A percentile compares a stretch with the other conserved stretches of the same genome.
Evolutionary conservation across 1,284 basidiomycete genomes (phyloP).

Genomic region (Trametes hirsuta): DNA sequence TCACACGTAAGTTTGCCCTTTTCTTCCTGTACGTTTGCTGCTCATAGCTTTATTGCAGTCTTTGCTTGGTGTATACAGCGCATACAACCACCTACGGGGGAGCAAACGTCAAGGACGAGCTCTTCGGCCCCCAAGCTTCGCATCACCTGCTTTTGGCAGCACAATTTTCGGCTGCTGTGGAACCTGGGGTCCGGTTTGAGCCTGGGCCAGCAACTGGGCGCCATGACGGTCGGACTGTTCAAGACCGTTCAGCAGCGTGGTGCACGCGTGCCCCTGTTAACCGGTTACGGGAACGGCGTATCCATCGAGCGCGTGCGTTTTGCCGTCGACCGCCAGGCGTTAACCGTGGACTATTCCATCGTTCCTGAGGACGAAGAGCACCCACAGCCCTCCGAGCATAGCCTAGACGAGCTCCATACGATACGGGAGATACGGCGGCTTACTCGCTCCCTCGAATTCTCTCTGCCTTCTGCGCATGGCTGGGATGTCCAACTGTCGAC

Average conservation of each 20-base stretch:
- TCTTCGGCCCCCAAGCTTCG: slow-evolving; percentile 48
- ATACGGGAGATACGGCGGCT: slow-evolving; percentile 68
- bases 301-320: slow-evolving; percentile 79
- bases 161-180: slow-evolving; percentile 92
- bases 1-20: slow-evolving; percentile 61
- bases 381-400: slow-evolving; percentile 41
- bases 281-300: slow-evolving; percentile 83
- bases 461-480: slow-evolving; percentile 77
- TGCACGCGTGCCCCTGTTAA: slow-evolving; percentile 73
- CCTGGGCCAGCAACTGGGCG: slow-evolving; percentile 74
- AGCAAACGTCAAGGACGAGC: slow-evolving; percentile 39
- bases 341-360: slow-evolving; percentile 87
- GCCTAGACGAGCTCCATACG: slow-evolving; percentile 61
- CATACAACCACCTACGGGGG: slow-evolving; percentile 47
- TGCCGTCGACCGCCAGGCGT: slow-evolving; percentile 80
- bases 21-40: too few species aligned
- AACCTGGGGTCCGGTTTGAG: slow-evolving; percentile 66
- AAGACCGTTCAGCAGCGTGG: slow-evolving; percentile 79
- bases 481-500: slow-evolving; percentile 89
- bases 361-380: slow-evolving; percentile 74
- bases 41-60: slow-evolving; percentile 49
- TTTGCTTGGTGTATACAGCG: slow-evolving; percentile 93
- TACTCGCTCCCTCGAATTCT: slow-evolving; percentile 79
- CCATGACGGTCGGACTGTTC: slow-evolving; percentile 80
- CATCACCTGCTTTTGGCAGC: slow-evolving; percentile 94